These are phyloP conservation scores for Vitis cinerea DNA, from an alignment of 164 flowering plant genomes.

Conservation along the genomic window DNA sequence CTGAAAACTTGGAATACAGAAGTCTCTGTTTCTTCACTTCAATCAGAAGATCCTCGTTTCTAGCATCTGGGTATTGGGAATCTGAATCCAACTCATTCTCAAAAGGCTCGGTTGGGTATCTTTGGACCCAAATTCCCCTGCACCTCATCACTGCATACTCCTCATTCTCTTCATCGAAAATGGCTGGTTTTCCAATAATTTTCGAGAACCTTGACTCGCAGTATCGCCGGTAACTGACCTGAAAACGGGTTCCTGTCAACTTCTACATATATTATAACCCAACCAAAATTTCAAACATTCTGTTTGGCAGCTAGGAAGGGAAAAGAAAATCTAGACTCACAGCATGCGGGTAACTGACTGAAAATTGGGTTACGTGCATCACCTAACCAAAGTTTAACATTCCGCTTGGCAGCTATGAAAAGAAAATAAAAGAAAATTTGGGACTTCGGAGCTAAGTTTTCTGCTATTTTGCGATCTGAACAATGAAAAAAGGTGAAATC, in stretches of 20 bases:
- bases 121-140: slow-evolving; percentile 58
- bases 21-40: slow-evolving; percentile 39
- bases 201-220: slow-evolving; percentile 72
- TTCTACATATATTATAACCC: not conserved
- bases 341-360: too few relatives aligned
- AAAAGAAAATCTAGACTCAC: not conserved
- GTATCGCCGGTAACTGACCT: slow-evolving; percentile 66
- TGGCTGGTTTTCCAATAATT: slow-evolving; percentile 58
- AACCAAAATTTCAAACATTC: not conserved
- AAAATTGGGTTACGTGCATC: too few relatives aligned
- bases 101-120: slow-evolving; percentile 76
- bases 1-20: slow-evolving; percentile 44
- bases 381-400: too few relatives aligned
- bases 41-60: slow-evolving; percentile 35
- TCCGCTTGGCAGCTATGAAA: too few relatives aligned
- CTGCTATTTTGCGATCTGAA: not conserved
- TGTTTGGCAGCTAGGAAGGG: not conserved
- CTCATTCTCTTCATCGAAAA: slow-evolving; percentile 80
- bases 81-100: slow-evolving; percentile 44
- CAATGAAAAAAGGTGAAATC: not conserved
- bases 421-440: not conserved
- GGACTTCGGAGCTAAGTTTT: too few relatives aligned
- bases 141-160: slow-evolving; percentile 84
- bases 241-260: slow-evolving; percentile 7
- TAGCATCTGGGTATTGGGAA: not conserved